Base-by-base conservation (phyloP, 768 basidiomycete species). In the Tricholoma sp. region DNA sequence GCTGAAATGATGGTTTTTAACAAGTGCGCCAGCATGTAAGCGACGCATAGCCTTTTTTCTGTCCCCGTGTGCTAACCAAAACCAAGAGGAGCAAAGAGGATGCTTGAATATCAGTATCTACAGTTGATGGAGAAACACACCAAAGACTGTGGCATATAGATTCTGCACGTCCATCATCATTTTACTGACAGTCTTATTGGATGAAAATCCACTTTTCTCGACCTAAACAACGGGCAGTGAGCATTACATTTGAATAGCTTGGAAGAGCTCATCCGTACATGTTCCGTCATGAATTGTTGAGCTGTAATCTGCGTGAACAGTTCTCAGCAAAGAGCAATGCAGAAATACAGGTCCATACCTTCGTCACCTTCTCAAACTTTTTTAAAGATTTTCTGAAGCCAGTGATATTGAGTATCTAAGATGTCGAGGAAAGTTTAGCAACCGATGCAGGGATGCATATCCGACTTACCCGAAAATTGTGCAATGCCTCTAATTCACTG, bases 341-440 rank as follows among this genome's bases (percentile, higher is more conserved):
- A 24, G 24, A 24, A 24, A 34, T 1, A 34, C 34, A 34, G 34
- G 8, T 34, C 13, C 34, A 15, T 62, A 88, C 86, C 68, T 79
- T 84, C 12, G 92, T 88, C 4, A 80, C 72, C 67, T 91, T 94
- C 65, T 88, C 89, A 59, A 91, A 94, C 68, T 93, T 94, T 72
- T 89, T 93, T 55, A 94, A 67, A 0, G 85, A 86, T 67, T 94
- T 94, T 28, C 89, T 78, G 68, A 97, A 94, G 1, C 96, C 97
- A 1, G 91, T 90, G 9, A 94, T 70, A 68, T 99, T 98, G 39
- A 98, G 71, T 45, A 89, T 83, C 87, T 92, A n/a, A 6, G 1
- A 48, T 13, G 13, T n/a, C 37, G 41, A 20, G 2, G 6, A 18
- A 3, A 15, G 6, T 4, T 42, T 20, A 20, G 17, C 20, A 9